These are phyloP conservation scores for Aspergillus sparsus DNA, from an alignment of 495 filamentous ascomycete species.

Conservation along the genomic window DNA sequence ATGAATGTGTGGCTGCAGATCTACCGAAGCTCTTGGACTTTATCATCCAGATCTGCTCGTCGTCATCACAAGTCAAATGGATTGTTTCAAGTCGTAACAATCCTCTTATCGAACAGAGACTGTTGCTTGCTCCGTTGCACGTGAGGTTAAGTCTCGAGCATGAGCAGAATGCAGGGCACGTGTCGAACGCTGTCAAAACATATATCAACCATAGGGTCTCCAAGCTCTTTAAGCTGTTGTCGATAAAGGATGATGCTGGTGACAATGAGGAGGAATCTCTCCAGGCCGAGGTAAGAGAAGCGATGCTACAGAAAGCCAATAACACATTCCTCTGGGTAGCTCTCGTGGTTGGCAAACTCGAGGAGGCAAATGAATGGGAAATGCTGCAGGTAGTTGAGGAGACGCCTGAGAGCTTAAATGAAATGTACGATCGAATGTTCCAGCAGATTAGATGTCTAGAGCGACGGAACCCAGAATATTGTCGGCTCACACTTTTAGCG, in stretches of 20 bases:
- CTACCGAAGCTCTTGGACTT: slow-evolving; percentile 34
- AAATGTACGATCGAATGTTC: not conserved
- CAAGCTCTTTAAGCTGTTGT: slow-evolving; percentile 18
- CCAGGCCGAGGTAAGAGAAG: slow-evolving; percentile 12
- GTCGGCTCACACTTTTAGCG: not conserved
- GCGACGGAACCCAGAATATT: not conserved
- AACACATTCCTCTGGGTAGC: slow-evolving; percentile 43
- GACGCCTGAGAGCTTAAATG: not conserved
- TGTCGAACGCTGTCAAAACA: slow-evolving; percentile 24
- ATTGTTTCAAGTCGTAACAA: slow-evolving; percentile 34
- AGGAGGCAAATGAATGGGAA: not conserved
- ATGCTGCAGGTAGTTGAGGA: not conserved
- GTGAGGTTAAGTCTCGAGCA: slow-evolving; percentile 18
- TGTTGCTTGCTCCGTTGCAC: slow-evolving; percentile 4
- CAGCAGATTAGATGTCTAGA: not conserved
- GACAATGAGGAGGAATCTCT: not conserved
- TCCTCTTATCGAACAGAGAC: slow-evolving; percentile 21
- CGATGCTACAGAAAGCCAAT: slow-evolving; percentile 25
- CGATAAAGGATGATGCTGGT: too few species aligned
- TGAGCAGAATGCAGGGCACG: slow-evolving; percentile 26
- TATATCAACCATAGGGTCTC: slow-evolving; percentile 40
- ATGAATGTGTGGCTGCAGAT: slow-evolving; percentile 46
- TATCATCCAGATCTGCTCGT: slow-evolving; percentile 23
- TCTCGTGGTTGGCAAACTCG: slow-evolving; percentile 23
- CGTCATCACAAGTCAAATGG: slow-evolving; percentile 29